phyloP scores from a whole-genome alignment of 192 early-diverging fungal species.

The Rhizoclosmatium sp. region DNA sequence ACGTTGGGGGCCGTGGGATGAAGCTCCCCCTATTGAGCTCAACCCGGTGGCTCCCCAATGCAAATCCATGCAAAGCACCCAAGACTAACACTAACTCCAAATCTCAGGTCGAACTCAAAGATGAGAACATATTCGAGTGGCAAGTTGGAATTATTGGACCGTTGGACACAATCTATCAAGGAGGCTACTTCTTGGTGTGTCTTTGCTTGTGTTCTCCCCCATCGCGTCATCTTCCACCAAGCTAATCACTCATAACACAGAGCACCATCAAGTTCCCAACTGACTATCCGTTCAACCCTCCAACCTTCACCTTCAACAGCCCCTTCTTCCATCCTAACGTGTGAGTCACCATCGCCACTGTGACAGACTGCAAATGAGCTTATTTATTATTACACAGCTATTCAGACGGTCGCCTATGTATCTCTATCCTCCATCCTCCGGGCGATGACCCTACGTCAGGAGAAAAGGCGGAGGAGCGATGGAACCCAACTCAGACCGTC shows the following conservation, averaged over 20 bases:
- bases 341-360: slow-evolving; percentile 21
- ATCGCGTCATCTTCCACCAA: not conserved
- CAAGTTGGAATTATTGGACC: slow-evolving; percentile 68
- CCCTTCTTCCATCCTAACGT: slow-evolving; percentile 66
- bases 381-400: slow-evolving; percentile 42
- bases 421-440: slow-evolving; percentile 69
- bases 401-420: slow-evolving; percentile 62
- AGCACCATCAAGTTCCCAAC: slow-evolving; percentile 63
- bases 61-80: not conserved
- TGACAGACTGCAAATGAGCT: not conserved
- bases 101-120: slow-evolving; percentile 52
- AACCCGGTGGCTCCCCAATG: no score
- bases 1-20: not conserved
- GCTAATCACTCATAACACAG: slow-evolving; percentile 39
- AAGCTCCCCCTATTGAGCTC: not conserved
- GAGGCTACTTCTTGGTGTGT: slow-evolving; percentile 62
- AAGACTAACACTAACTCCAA: not conserved
- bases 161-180: slow-evolving; percentile 59
- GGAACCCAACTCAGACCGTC: slow-evolving; percentile 80
- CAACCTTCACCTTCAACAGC: slow-evolving; percentile 60
- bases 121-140: slow-evolving; percentile 66
- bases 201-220: not conserved
- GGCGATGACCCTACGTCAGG: slow-evolving; percentile 68
- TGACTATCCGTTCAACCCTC: slow-evolving; percentile 68
- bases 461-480: slow-evolving; percentile 79